Evolutionary conservation across 208 protist genomes (phyloP).

Genomic region (Crithidia bombi): DNA sequence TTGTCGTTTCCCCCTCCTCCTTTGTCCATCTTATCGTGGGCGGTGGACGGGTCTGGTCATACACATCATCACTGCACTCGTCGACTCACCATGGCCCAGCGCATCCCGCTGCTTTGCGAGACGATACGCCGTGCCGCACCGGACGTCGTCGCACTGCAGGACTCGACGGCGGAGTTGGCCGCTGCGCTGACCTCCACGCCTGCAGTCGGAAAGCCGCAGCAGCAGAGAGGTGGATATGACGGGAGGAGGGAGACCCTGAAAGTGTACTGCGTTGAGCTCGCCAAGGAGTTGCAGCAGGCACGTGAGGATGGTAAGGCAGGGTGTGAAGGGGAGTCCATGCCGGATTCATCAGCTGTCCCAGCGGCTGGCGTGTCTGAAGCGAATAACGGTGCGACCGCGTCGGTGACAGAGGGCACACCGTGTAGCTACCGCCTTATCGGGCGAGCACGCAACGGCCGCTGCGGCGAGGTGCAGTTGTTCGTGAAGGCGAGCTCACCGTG

Average conservation of each 20-base stretch:
- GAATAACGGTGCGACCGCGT: background rate
- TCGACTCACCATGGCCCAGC: slow-evolving; percentile 51
- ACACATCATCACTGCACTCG: slow-evolving; percentile 57
- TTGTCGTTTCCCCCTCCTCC: slow-evolving; percentile 35
- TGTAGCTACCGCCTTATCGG: slow-evolving; percentile 64
- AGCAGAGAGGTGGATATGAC: background rate
- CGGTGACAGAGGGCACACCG: background rate
- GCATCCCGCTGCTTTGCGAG: slow-evolving; percentile 53
- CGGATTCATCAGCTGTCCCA: too few relatives aligned
- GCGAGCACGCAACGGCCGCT: slow-evolving; percentile 65
- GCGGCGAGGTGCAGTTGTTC: slow-evolving; percentile 77
- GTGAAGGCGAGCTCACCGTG: slow-evolving; percentile 45
- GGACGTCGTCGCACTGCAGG: slow-evolving; percentile 84
- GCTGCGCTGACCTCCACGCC: slow-evolving; percentile 29
- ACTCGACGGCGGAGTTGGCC: slow-evolving; percentile 61
- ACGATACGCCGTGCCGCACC: slow-evolving; percentile 47
- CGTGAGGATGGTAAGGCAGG: background rate
- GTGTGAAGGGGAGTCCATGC: too few relatives aligned
- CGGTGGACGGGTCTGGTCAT: slow-evolving; percentile 63
- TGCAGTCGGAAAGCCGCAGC: background rate
- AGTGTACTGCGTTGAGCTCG: slow-evolving; percentile 15
- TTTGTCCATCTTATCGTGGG: slow-evolving; percentile 78
- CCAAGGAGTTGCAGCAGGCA: slow-evolving; percentile 7
- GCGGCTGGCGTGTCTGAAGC: too few relatives aligned
- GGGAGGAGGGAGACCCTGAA: background rate